Evolutionary conservation across 2,329 filamentous ascomycete genomes (phyloP).

Genomic region (Microsporum ferrugineum): DNA sequence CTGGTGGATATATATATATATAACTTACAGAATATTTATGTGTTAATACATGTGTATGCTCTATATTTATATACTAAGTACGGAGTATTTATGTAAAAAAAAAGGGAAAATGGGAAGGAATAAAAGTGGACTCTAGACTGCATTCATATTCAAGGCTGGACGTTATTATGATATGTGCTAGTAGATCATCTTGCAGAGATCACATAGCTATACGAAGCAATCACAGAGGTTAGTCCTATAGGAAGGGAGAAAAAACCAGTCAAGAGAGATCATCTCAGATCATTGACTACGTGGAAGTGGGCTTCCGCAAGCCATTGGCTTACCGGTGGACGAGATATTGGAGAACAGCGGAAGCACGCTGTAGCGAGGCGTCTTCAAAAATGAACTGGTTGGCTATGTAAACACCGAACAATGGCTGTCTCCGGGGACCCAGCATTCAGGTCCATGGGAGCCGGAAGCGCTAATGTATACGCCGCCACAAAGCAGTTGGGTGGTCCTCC

Average conservation of each 20-base stretch:
- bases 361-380: background rate
- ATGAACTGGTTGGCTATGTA: background rate
- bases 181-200: background rate
- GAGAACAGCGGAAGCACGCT: background rate
- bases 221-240: background rate
- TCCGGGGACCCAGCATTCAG: background rate
- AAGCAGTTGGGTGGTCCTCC: background rate
- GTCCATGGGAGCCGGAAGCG: slow-evolving; percentile 2
- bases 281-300: slow-evolving; percentile 1
- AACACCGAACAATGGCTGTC: background rate
- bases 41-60: background rate
- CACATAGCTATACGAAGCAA: slow-evolving; percentile 1
- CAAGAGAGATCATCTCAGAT: background rate
- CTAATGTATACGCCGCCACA: background rate
- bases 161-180: background rate
- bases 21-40: background rate
- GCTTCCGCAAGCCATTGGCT: background rate
- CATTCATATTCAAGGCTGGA: background rate
- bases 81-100: background rate
- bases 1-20: background rate
- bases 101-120: background rate
- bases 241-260: background rate
- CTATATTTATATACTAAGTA: background rate
- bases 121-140: background rate
- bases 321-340: background rate